Conservation (phyloP, 2,329 filamentous ascomycete species). For the Cyphellophora attinorum region DNA sequence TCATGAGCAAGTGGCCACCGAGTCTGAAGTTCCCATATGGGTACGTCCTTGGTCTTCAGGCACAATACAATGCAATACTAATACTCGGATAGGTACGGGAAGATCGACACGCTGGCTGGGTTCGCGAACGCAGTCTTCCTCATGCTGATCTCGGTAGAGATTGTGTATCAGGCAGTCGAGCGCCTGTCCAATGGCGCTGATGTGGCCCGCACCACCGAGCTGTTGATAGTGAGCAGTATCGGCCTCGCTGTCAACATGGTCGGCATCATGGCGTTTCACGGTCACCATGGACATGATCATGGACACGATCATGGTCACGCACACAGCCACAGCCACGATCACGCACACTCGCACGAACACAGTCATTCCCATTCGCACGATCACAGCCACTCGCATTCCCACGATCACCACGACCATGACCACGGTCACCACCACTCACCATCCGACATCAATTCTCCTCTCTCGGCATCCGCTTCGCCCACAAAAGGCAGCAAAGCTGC, state of each 20-base stretch:
- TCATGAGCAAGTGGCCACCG: constrained; percentile 94
- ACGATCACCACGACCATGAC: constrained; percentile 34
- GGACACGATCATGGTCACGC: constrained; percentile 35
- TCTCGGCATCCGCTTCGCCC: constrained; percentile 20
- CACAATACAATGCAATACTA: too few species aligned
- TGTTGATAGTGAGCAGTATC: constrained; percentile 78
- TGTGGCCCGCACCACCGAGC: constrained; percentile 73
- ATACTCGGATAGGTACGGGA: too few species aligned
- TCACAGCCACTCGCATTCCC: constrained; percentile 27
- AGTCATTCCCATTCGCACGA: constrained; percentile 17
- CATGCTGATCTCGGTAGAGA: constrained; percentile 94
- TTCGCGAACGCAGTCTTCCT: constrained; percentile 95
- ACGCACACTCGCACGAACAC: constrained; percentile 24
- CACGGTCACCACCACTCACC: constrained; percentile 21
- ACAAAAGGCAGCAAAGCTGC: constrained; percentile 20
- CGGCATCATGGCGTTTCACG: constrained; percentile 75
- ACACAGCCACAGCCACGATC: constrained; percentile 29
- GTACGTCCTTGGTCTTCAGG: too few species aligned
- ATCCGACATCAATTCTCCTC: constrained; percentile 4
- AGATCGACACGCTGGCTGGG: constrained; percentile 90
- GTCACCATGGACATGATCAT: constrained; percentile 48
- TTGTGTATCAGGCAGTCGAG: constrained; percentile 89
- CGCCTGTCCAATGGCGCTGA: constrained; percentile 74
- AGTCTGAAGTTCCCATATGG: constrained; percentile 86
- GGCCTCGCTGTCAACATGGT: constrained; percentile 86